Evolutionary conservation across 176 grass and related monocot species (phyloP), one percentile per base, ranked within the genome.

Genomic region (Phoenix dactylifera): DNA sequence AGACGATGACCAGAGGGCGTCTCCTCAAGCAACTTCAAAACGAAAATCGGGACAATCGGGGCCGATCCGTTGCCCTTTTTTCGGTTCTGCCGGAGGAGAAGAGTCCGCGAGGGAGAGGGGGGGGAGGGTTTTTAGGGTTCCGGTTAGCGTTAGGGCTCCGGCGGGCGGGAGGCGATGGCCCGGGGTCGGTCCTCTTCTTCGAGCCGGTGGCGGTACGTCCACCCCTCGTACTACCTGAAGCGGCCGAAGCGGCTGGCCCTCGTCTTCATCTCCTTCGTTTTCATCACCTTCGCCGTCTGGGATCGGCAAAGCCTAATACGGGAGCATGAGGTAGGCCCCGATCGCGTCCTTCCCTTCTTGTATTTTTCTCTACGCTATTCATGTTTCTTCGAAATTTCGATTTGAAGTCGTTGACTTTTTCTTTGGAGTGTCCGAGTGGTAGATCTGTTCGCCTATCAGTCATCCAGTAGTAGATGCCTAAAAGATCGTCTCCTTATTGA

Each of bases 211-310:
- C 84, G 88, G 67, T 88, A 89, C 82, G 67, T 98, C n/a, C 89
- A 89, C 88, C 93, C 93, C 3, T 78, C 87, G 15, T 92, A 98
- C 54, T 98, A 98, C 67, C 84, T 98, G 58, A 98, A 89, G 79
- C 84, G 94, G 68, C 94, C 88, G 59, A 92, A 89, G 77, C 80
- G 87, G 64, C 77, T 98, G 3, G 94, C 82, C 52, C 63, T 92
- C 79, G 78, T 98, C 72, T 93, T 98, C 73, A 59, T 98, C 54
- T 69, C 92, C 64, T 98, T 98, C 59, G 94, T 98, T 60, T 59
- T 82, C 28, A 73, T 73, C 57, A 81, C 81, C 68, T 93, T 98
- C 75, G 88, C 82, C 68, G 78, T 93, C 69, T 98, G 94, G 94
- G 94, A 98, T 51, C 88, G 94, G 50, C 94, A 93, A 58, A 85